Base-by-base conservation (phyloP, 31 red algal genomes). In the Porphyra umbilicalis region DNA sequence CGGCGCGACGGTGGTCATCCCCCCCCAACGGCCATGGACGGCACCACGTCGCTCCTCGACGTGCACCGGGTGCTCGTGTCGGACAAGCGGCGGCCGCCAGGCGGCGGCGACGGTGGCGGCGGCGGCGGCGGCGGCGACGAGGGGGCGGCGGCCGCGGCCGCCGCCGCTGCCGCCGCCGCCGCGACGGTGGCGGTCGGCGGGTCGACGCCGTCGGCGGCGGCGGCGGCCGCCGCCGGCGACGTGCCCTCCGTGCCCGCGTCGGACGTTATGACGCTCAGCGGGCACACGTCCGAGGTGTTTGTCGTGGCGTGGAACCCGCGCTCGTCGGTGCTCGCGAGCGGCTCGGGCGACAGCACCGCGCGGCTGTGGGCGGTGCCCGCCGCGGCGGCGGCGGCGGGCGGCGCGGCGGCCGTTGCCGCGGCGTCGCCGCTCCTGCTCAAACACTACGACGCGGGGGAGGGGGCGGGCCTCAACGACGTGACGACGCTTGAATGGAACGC, bases 281-380 rank as follows among this genome's bases (percentile, higher is more conserved):
- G 93, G 14, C 97, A 99, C 83, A 85, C 76, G 29, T 88, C 83
- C 7, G 97, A 99, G 82, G 97, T 99, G 14, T 99, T 96, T 88
- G 91, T 91, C 1, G 92, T 88, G 33, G 84, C 97, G 13, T 99
- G 97, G 97, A 95, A 99, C 88, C 97, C 97, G 33, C 85, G 81
- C 16, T 81, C 86, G 32, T 90, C 91, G 1, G 39, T 95, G 38
- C 85, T 99, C 33, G 97, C 97, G 0, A 92, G 86, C 6, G 97
- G 93, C 35, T 96, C 93, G 29, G 97, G 91, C 18, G 97, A 99
- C 76, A 88, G 87, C 35, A 94, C 97, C 33, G 97, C 89, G 34
- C 91, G 97, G 31, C 91, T 99, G 31, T 99, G 97, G 97, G 89
- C 95, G 11, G 90, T 97, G 33, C 94, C 94, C 30, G 68, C 87